Evolutionary conservation across 1,284 basidiomycete genomes (phyloP).

Genomic region (Tausonia pullulans): DNA sequence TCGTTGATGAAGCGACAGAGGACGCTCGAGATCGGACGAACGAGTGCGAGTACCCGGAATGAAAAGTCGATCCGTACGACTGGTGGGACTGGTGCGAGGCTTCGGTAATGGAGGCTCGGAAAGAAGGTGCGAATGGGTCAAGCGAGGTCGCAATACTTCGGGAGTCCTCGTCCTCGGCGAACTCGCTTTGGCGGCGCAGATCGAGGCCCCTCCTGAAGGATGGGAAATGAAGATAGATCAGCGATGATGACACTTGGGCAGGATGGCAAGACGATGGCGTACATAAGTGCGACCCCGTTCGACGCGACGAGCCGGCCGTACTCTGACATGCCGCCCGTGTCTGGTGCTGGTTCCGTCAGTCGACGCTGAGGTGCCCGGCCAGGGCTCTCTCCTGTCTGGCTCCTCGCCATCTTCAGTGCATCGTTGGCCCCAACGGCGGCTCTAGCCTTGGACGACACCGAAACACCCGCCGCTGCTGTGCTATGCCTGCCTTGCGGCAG

Average conservation of each 20-base stretch:
- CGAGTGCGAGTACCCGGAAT: neutral
- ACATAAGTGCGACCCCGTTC: slow-evolving; percentile 11
- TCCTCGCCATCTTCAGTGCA: too few relatives aligned
- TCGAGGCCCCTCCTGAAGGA: neutral
- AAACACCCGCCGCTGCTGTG: too few relatives aligned
- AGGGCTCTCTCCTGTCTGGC: too few relatives aligned
- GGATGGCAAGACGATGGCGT: too few relatives aligned
- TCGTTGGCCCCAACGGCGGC: too few relatives aligned
- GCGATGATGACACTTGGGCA: too few relatives aligned
- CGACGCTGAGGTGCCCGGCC: neutral
- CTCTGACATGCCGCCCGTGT: neutral
- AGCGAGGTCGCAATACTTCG: slow-evolving; percentile 12
- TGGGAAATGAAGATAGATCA: too few relatives aligned
- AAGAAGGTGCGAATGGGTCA: slow-evolving; percentile 15
- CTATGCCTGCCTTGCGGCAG: too few relatives aligned
- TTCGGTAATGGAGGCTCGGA: neutral
- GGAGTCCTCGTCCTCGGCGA: slow-evolving; percentile 5
- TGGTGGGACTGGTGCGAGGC: neutral
- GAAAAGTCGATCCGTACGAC: neutral
- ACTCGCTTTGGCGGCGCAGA: neutral
- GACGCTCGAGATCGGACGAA: neutral
- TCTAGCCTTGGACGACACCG: too few relatives aligned
- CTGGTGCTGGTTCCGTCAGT: too few relatives aligned
- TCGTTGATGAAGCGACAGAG: neutral
- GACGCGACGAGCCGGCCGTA: slow-evolving; percentile 14